Evolutionary conservation across 352 stramenopile genomes (phyloP), one percentile per base, ranked within the genome.

Genomic region (Phytopythium sindhum): DNA sequence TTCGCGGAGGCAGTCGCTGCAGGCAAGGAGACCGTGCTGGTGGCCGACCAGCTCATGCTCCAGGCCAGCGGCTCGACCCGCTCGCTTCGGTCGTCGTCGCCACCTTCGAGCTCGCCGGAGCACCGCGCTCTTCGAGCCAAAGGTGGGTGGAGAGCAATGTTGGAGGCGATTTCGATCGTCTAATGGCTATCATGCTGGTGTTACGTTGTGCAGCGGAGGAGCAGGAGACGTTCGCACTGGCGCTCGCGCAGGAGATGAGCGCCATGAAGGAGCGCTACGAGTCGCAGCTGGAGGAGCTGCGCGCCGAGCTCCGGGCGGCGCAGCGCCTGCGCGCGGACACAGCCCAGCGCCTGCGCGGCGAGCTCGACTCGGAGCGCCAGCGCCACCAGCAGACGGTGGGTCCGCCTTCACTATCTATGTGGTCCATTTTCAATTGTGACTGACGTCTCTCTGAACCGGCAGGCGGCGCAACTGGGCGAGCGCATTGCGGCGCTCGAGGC

Each of bases 1-100:
- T 93, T 93, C 63, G 90, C 84, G 3, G 82, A 91, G 24, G 84
- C 84, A 4, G 67, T 93, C 9, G 81, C 82, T 5, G 81, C 80
- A 0, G 84, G 82, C 28, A 75, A 75, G 60, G 71, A 85, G 5
- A 89, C 74, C 2, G 77, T 80, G 53, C 73, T 73, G 0, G 64
- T 93, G 35, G 80, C 74, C 2, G 74, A 90, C 24, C 65, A 90
- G 50, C 66, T 93, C 14, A 76, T 77, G 6, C 26, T 55, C 26
- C 14, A 35, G 52, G 56, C 68, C 4, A 81, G 48, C 60, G 47
- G 59, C 4, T 70, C 78, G 14, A 60, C 63, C 26, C 64, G 70
- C 33, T 67, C 39, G 15, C 44, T 80, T 8, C 64, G 10, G 21
- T 33, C 33, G 15, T 15, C 28, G 28, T 39, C 63, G 2, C 65